Base-by-base conservation (phyloP, 1,284 basidiomycete species). In the Agaricales sp. region DNA sequence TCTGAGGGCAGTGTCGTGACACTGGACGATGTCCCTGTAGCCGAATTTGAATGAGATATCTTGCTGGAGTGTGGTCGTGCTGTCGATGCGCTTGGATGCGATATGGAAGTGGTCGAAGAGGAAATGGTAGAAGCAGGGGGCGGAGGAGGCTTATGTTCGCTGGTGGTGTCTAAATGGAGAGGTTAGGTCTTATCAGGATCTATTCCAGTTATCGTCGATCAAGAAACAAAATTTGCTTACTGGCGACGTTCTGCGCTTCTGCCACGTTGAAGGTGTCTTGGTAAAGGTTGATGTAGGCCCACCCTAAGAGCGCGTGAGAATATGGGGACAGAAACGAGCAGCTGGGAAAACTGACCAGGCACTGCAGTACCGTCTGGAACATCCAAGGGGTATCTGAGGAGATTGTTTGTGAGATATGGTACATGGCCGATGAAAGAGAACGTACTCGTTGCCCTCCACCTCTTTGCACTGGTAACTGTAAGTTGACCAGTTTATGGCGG, bases 181-280 rank as follows among this genome's bases (percentile, higher is more conserved):
- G n/a, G n/a, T n/a, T 14, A 30, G 39, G 39, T 41, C 39, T 16
- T 4, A 41, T 8, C 14, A 14, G 14, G 26, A 30, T n/a, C n/a
- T n/a, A n/a, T n/a, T n/a, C n/a, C n/a, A n/a, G n/a, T n/a, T n/a
- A n/a, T n/a, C n/a, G n/a, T n/a, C n/a, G n/a, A n/a, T n/a, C n/a
- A n/a, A n/a, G n/a, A n/a, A n/a, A n/a, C n/a, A n/a, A n/a, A n/a
- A n/a, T n/a, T n/a, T 20, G 19, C 39, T 41, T 20, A 41, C 39
- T 41, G 19, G 39, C 16, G 39, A 41, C 16, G 8, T 16, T n/a
- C 39, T 20, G 39, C 18, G 39, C 39, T 20, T 41, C 39, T 20
- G 13, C 39, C 16, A 41, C 13, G 39, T 41, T 41, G 39, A 41
- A 41, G n/a, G 39, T 41, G 39, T 41, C 39, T 11, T 41, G 39